Evolutionary conservation across 164 flowering plant species (phyloP).

Genomic region (Vitis cinerea): DNA sequence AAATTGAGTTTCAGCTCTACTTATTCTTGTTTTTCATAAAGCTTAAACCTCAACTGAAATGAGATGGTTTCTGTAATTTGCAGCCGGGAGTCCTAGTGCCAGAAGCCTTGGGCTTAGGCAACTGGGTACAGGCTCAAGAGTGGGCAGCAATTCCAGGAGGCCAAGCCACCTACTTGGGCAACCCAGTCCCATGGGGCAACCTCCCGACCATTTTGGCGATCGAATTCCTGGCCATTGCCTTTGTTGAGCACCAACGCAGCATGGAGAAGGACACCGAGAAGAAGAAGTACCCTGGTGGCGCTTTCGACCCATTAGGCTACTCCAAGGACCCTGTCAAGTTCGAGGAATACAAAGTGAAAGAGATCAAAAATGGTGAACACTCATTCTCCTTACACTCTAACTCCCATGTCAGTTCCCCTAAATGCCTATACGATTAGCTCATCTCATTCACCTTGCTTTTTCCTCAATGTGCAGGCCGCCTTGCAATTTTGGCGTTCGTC

Average conservation of each 20-base stretch:
- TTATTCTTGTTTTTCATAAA: no score
- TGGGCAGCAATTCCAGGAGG: conserved; percentile 98
- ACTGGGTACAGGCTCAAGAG: conserved; percentile 98
- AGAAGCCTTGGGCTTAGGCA: conserved; percentile 93
- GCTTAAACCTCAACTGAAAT: no score
- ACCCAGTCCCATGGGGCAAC: conserved; percentile 98
- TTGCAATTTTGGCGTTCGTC: conserved; percentile 91
- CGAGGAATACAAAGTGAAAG: conserved; percentile 85
- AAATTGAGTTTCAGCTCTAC: no score
- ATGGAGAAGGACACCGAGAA: conserved; percentile 96
- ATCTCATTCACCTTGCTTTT: no score
- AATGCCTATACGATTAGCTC: no score
- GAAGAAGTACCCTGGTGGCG: conserved; percentile 98
- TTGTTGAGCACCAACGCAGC: conserved; percentile 95
- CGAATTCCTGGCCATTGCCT: conserved; percentile 83
- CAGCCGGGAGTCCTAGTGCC: conserved; percentile 97
- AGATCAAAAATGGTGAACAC: conserved; percentile 78
- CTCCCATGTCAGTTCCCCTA: no score
- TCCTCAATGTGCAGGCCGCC: conserved; percentile 49
- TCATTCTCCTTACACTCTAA: no score
- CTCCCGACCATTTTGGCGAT: conserved; percentile 85
- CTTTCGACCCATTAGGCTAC: conserved; percentile 94
- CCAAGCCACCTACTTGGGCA: conserved; percentile 92
- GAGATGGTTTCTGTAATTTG: conserved; percentile 9
- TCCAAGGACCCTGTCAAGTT: conserved; percentile 94